Evolutionary conservation across 371 early-diverging fungal species (phyloP).

Genomic region (Ordospora pajunii): DNA sequence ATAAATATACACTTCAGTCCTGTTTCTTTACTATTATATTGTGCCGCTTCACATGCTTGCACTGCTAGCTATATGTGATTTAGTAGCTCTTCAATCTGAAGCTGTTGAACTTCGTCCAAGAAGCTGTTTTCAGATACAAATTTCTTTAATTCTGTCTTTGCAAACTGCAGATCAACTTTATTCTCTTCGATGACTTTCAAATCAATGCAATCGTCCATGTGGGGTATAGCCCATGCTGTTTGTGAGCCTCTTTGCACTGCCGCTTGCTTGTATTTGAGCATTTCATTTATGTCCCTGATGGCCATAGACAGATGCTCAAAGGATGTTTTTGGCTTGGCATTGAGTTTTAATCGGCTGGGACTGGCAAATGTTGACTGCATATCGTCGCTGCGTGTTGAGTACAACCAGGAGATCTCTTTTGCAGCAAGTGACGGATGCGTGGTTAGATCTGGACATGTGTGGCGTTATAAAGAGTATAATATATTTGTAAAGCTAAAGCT

Average conservation of each 20-base stretch:
- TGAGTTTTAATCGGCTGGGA: background rate
- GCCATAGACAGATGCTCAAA: background rate
- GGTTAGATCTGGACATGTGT: background rate
- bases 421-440: background rate
- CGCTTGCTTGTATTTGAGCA: background rate
- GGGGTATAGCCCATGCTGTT: background rate
- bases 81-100: background rate
- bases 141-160: background rate
- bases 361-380: background rate
- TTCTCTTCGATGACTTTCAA: background rate
- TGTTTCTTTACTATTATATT: background rate
- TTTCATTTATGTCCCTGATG: background rate
- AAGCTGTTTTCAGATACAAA: background rate
- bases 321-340: background rate
- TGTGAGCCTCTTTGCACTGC: background rate
- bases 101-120: background rate
- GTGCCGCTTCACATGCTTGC: background rate
- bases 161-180: background rate
- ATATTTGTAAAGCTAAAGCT: background rate
- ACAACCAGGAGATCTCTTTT: background rate
- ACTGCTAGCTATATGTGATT: background rate
- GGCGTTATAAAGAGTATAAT: background rate
- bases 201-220: background rate
- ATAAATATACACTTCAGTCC: no score
- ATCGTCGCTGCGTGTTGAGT: background rate